Evolutionary conservation across 2,329 filamentous ascomycete genomes (phyloP), one percentile per base, ranked within the genome.

Genomic region (Ceratocystis albifundus): DNA sequence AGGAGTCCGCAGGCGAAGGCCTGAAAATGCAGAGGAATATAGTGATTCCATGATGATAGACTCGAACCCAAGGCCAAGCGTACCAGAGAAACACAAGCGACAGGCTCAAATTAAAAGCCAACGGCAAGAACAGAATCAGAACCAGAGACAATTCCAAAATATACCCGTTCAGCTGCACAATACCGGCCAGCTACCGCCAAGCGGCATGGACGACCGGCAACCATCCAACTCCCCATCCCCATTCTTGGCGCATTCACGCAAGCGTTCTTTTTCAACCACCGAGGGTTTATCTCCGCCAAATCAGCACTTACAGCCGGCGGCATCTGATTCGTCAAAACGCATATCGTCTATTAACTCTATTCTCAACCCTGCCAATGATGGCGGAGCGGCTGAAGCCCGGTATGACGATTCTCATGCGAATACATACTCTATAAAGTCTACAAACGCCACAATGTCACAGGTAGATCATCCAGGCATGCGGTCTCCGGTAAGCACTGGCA

Each of bases 291-390:
- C 73, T 41, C 76, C 79, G 46, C 70, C 72, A n/a, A 75, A 76
- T 1, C 66, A 67, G 28, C 61, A 64, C 59, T 25, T 67, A 12
- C 28, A 32, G 7, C 32, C 25, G 7, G 44, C 53, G 3, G 20
- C 61, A 28, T 45, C 45, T 15, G 55, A 78, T 28, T 76, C 75
- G 46, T 75, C 83, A 53, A 81, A 88, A 72, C 84, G 88, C 15
- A 76, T 90, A 3, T 89, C 86, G 20, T 89, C 87, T 2, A 91
- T 91, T 69, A 88, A 86, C 70, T 88, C 88, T 4, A 87, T 91
- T 57, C 76, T 92, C 12, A 91, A 90, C 69, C 84, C 84, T 2
- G 71, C 75, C 17, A 71, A 66, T 25, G 67, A 67, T 32, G 65
- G 65, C 5, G 62, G 48, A 32, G 63, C 61, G 8, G 57, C 61